phyloP scores from a whole-genome alignment of 1,284 basidiomycete species.

The Bjerkandera adusta region DNA sequence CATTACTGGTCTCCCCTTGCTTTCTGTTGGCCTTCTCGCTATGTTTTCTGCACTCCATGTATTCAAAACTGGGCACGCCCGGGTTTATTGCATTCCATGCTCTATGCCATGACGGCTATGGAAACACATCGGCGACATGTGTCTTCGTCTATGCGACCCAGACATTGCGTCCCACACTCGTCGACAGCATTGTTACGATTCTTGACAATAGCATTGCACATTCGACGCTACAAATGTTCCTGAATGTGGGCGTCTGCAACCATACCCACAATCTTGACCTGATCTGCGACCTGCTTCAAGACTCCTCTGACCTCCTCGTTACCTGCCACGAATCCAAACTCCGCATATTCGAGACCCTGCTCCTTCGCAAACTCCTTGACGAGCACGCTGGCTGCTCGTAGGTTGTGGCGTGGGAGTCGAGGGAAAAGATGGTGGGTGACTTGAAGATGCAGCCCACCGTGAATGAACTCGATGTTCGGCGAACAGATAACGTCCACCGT shows the following conservation, averaged over 20 bases:
- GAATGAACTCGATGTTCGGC: slow-evolving; percentile 81
- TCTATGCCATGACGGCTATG: slow-evolving; percentile 31
- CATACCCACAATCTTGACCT: slow-evolving; percentile 71
- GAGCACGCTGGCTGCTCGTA: slow-evolving; percentile 76
- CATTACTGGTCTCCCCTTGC: slow-evolving; percentile 27
- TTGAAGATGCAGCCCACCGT: slow-evolving; percentile 93
- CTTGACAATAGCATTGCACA: background rate
- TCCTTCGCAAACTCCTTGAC: slow-evolving; percentile 87
- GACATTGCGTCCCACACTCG: background rate
- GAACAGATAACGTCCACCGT: slow-evolving; percentile 95
- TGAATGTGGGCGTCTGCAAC: slow-evolving; percentile 68
- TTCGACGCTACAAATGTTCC: slow-evolving; percentile 29
- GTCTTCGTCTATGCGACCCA: background rate
- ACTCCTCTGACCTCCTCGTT: slow-evolving; percentile 80
- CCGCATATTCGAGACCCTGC: slow-evolving; percentile 83
- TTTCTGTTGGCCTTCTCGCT: slow-evolving; percentile 29
- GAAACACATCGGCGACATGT: background rate
- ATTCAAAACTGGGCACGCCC: slow-evolving; percentile 36
- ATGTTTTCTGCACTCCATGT: slow-evolving; percentile 32
- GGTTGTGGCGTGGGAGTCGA: slow-evolving; percentile 91
- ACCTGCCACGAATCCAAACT: slow-evolving; percentile 87
- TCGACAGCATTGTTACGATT: background rate
- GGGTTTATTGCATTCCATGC: slow-evolving; percentile 35
- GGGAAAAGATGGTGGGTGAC: slow-evolving; percentile 98
- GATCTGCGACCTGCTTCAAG: slow-evolving; percentile 77